Evolutionary conservation across 163 green algal species (phyloP).

Genomic region (Scenedesmus sp.): DNA sequence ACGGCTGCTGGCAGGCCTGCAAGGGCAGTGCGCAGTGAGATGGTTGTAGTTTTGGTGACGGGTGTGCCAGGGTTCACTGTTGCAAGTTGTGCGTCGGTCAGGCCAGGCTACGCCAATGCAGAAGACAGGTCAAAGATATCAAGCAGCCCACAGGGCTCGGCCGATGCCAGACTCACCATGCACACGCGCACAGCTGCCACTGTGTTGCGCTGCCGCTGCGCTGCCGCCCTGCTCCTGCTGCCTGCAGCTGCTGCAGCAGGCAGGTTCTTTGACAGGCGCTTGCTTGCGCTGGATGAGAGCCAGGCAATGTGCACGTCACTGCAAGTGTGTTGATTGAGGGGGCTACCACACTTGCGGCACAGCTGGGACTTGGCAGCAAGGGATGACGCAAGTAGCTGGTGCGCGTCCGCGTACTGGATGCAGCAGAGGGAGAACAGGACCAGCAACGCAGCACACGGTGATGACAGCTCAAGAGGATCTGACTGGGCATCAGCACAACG

Average conservation of each 20-base stretch:
- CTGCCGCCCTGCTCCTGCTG: conserved; percentile 2
- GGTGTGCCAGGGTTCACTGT: neutral
- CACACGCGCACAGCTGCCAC: conserved; percentile 42
- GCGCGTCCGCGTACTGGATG: conserved; percentile 22
- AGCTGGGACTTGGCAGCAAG: conserved; percentile 19
- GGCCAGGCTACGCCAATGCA: neutral
- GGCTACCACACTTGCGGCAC: conserved; percentile 43
- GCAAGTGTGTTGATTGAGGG: conserved; percentile 37
- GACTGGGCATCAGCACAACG: neutral
- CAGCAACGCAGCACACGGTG: neutral
- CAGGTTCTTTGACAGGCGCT: conserved; percentile 30
- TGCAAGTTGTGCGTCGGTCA: neutral
- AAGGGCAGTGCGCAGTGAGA: neutral
- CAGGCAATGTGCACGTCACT: conserved; percentile 37
- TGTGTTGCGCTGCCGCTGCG: conserved; percentile 6
- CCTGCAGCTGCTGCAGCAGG: neutral
- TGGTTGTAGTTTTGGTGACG: neutral
- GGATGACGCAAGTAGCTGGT: conserved; percentile 26
- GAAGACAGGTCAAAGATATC: no score
- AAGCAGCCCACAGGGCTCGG: no score
- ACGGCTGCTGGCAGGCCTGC: conserved; percentile 34
- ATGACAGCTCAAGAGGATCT: neutral
- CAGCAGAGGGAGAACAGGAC: neutral
- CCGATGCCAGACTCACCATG: conserved; percentile 5
- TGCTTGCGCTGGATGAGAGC: conserved; percentile 15